phyloP scores from a whole-genome alignment of 164 flowering plant genomes.

The Vitis rotundifolia region DNA sequence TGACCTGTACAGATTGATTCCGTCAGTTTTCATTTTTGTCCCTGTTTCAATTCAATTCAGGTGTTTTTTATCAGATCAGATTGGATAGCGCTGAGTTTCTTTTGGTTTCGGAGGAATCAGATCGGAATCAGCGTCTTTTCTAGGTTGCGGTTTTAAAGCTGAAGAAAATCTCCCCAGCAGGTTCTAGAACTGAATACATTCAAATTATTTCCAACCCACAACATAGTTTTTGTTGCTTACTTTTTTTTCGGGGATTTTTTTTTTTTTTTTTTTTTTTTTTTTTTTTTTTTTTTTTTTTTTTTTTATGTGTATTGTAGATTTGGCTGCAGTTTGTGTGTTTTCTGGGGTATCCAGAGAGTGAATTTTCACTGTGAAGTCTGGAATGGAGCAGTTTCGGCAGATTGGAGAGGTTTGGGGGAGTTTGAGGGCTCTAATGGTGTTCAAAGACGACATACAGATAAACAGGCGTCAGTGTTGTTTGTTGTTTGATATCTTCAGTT shows the following conservation, averaged over 20 bases:
- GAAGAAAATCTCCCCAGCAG: background rate
- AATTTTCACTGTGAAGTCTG: background rate
- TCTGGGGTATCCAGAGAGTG: background rate
- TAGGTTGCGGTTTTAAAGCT: too few relatives aligned
- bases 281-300: background rate
- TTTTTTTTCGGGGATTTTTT: too few relatives aligned
- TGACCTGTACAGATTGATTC: too few relatives aligned
- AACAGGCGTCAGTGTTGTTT: slow-evolving; percentile 74
- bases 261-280: background rate
- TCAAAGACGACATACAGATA: slow-evolving; percentile 58
- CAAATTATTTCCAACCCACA: background rate
- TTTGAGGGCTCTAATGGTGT: slow-evolving; percentile 73
- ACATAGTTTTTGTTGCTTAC: background rate
- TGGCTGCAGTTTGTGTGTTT: background rate
- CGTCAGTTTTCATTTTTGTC: too few relatives aligned
- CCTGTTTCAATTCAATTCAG: too few relatives aligned
- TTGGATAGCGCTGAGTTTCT: background rate
- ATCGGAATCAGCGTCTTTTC: slow-evolving; percentile 4
- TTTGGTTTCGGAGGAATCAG: slow-evolving; percentile 6
- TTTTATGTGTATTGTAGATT: too few relatives aligned
- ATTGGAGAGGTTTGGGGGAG: slow-evolving; percentile 86
- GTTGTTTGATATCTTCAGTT: slow-evolving; percentile 52
- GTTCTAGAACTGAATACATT: background rate
- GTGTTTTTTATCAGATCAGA: too few relatives aligned
- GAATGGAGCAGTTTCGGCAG: slow-evolving; percentile 84